A percentile compares a stretch with the other conserved stretches of the same genome.
Conservation (phyloP, 2,329 filamentous ascomycete genomes). For the Nannizzia gypsea region DNA sequence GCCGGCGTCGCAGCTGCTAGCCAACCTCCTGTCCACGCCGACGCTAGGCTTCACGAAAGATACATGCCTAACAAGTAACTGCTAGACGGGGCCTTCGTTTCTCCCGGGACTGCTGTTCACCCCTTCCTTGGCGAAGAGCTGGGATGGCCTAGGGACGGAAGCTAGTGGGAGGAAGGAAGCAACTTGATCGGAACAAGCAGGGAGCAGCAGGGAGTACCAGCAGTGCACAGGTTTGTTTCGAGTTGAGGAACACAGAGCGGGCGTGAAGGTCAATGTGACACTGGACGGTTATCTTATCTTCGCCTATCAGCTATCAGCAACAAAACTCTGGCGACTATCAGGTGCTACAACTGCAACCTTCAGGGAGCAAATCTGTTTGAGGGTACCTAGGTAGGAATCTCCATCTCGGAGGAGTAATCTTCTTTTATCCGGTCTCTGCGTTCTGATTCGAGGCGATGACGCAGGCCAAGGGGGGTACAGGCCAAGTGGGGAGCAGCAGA, state of each 20-base stretch:
- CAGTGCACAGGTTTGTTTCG: neutral
- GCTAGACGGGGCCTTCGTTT: neutral
- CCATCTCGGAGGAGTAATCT: neutral
- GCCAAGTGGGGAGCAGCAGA: neutral
- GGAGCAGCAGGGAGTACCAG: neutral
- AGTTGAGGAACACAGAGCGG: neutral
- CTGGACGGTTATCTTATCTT: neutral
- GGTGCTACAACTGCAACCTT: neutral
- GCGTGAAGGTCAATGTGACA: neutral
- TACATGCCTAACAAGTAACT: neutral
- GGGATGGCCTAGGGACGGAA: neutral
- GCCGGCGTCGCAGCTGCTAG: neutral
- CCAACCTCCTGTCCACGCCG: constrained; percentile 1
- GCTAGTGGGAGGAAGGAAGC: neutral
- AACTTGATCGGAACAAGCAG: neutral
- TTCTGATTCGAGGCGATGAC: neutral
- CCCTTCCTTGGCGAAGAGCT: neutral
- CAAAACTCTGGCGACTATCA: neutral
- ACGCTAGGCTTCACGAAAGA: neutral
- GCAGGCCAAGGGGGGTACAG: neutral
- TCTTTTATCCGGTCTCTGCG: neutral
- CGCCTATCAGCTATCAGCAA: neutral
- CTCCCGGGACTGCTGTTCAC: neutral
- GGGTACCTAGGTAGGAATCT: neutral
- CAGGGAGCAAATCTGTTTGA: neutral